Base-by-base conservation (phyloP, 2,329 filamentous ascomycete species). In the Exophiala phaeomuriformis region DNA sequence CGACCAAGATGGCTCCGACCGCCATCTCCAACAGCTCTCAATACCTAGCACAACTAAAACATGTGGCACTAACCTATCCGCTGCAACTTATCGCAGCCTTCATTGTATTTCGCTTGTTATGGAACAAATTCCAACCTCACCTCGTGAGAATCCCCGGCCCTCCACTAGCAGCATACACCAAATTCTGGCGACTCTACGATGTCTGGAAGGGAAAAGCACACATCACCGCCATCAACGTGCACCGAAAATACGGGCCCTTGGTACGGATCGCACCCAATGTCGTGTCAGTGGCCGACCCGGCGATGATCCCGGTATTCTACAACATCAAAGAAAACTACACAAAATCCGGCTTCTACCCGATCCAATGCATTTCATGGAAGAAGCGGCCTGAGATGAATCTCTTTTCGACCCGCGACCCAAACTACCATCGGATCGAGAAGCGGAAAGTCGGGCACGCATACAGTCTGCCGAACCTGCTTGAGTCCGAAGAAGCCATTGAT, bases 101-200 rank as follows among this genome's bases (percentile, higher is more conserved):
- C 19, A 53, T 53, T 28, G 29, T 53, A 6, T 44, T 53, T 28
- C 44, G 45, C 3, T 33, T 54, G 9, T n/a, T 54, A 12, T 57
- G 51, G 54, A 59, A 57, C 50, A 59, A 57, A 31, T 52, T 48
- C 44, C 51, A 55, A 45, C 40, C 46, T 31, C 41, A 47, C 39
- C 39, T 58, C n/a, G 40, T 47, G 2, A 36, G 12, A 41, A 58
- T 61, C 30, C 87, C 88, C 0, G 88, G 87, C 0, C 86, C 84
- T 0, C 74, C 83, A 53, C 64, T 87, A 33, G 88, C 87, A 27
- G 84, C 72, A 2, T 74, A 79, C 51, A 86, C 84, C n/a, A 81
- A 90, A 64, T 82, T 81, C 75, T 91, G 87, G 86, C 77, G 87
- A 27, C 79, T 89, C 57, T 76, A 78, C 64, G 84, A 88, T 62